Percentiles rank a stretch among this genome's conserved stretches.
phyloP scores from a whole-genome alignment of 306 rosid genomes.

The Luffa acutangula region DNA sequence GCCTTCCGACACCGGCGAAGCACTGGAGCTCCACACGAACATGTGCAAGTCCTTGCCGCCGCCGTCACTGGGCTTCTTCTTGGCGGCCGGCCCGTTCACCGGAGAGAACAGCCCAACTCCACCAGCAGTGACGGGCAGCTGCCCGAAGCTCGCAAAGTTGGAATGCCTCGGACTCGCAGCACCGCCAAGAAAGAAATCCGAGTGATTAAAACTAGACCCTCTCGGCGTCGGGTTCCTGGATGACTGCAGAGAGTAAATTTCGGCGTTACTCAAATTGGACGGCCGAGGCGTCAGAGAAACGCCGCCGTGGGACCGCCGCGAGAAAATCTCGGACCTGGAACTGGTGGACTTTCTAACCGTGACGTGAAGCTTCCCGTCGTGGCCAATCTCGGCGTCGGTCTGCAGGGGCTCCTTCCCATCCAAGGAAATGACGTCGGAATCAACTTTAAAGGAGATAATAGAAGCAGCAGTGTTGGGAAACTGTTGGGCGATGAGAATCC shows the following conservation, averaged over 20 bases:
- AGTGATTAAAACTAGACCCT: background rate
- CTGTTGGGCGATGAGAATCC: background rate
- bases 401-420: background rate
- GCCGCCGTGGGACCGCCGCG: conserved; percentile 1
- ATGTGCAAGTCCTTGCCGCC: background rate
- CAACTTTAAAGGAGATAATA: background rate
- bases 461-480: background rate
- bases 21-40: conserved; percentile 12
- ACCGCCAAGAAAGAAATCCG: background rate
- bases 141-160: background rate
- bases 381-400: background rate
- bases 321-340: background rate
- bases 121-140: background rate
- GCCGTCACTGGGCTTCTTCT: conserved; percentile 2
- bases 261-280: conserved; percentile 1
- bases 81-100: background rate
- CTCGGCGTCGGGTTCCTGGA: background rate
- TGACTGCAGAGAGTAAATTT: conserved; percentile 5
- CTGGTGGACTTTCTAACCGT: background rate
- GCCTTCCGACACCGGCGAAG: background rate
- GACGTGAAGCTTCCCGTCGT: background rate
- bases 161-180: background rate
- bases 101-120: conserved; percentile 1
- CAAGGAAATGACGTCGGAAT: background rate
- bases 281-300: conserved; percentile 2